phyloP scores from a whole-genome alignment of 805 yeast species.

The Zygotorulaspora chibaensis region DNA sequence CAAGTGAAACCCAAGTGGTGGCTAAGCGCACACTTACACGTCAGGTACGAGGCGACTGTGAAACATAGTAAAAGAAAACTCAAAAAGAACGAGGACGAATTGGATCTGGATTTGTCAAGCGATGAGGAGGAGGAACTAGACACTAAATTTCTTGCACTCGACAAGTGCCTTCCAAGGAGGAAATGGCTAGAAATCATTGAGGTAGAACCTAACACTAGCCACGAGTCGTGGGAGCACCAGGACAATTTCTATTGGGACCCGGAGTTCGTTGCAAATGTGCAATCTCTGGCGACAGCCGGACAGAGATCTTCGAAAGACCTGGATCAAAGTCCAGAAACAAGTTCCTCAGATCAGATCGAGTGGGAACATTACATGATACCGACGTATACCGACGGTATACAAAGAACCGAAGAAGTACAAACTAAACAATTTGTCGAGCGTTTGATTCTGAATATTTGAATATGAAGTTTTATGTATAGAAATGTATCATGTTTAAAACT shows the following conservation, averaged over 20 bases:
- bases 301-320: background rate
- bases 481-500: conserved; percentile 51
- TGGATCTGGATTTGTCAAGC: conserved; percentile 31
- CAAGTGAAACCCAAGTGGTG: conserved; percentile 62
- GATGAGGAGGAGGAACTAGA: conserved; percentile 13
- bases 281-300: conserved; percentile 5
- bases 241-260: conserved; percentile 35
- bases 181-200: conserved; percentile 51
- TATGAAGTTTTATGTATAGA: background rate
- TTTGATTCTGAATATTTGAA: conserved; percentile 8
- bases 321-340: background rate
- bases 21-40: conserved; percentile 91
- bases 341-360: conserved; percentile 1
- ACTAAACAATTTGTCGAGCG: conserved; percentile 15
- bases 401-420: conserved; percentile 21
- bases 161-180: conserved; percentile 72
- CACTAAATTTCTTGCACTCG: conserved; percentile 70
- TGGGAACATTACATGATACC: conserved; percentile 16
- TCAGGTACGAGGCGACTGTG: conserved; percentile 56
- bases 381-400: conserved; percentile 15
- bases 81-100: conserved; percentile 31
- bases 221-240: conserved; percentile 18
- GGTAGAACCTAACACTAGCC: conserved; percentile 36
- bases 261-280: conserved; percentile 33
- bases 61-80: conserved; percentile 33